Conservation (phyloP, 495 filamentous ascomycete genomes). For the Sordaria brevicollis region DNA sequence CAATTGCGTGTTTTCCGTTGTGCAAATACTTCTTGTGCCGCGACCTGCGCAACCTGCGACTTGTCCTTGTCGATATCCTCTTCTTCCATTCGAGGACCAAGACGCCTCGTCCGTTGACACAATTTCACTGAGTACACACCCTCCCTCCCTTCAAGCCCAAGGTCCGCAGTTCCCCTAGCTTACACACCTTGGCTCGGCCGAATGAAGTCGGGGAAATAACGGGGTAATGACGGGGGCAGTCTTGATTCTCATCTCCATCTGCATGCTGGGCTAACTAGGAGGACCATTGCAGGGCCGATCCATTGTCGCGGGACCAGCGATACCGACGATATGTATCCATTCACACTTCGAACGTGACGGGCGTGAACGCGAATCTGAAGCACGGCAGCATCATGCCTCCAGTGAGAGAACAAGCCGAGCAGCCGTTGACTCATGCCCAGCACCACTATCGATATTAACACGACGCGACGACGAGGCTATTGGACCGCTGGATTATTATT, state of each 20-base stretch:
- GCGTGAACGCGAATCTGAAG: background rate
- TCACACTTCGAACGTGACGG: background rate
- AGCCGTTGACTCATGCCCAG: background rate
- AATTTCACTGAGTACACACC: background rate
- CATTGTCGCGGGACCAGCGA: background rate
- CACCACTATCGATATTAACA: background rate
- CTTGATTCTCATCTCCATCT: background rate
- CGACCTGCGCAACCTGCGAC: background rate
- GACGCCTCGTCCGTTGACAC: background rate
- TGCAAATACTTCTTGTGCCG: background rate
- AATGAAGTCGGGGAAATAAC: background rate
- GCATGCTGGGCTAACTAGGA: background rate
- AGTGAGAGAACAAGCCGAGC: background rate
- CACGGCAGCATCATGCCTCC: background rate
- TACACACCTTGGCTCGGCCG: background rate
- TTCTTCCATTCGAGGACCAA: background rate
- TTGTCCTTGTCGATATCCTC: background rate
- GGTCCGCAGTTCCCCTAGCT: background rate
- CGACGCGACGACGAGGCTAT: background rate
- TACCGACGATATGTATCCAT: background rate
- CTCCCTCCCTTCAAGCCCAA: background rate
- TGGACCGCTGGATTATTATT: background rate
- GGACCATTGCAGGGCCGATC: background rate
- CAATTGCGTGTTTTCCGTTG: background rate
- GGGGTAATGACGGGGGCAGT: background rate